Base-by-base conservation (phyloP, 2,329 filamentous ascomycete species). In the Ophiocordyceps camponoti-saundersi region DNA sequence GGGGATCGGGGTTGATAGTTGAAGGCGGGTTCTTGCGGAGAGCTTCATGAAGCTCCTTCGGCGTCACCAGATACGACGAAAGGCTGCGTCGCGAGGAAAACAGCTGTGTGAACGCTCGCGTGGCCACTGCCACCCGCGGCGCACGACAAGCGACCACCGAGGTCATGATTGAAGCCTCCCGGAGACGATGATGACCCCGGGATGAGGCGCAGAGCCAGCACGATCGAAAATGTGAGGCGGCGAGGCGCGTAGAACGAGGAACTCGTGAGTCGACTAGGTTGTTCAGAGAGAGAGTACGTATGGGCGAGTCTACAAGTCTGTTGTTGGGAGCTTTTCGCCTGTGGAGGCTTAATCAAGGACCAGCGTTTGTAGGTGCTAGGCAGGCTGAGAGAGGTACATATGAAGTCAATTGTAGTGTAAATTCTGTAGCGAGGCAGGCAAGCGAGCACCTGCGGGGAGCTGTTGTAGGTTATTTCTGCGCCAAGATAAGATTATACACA, bases 11-110 rank as follows among this genome's bases (percentile, higher is more conserved):
- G 50, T 85, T 87, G 56, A 90, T 84, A 51, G 82, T 79, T 46
- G 82, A 84, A 13, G 82, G 76, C 3, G 87, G 76, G 62, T 90
- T 93, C 66, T 82, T 83, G 64, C 83, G 81, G 46, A 98, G 73
- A 46, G 88, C 89, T 53, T 83, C 77, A 59, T 82, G 67, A 48
- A 96, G 80, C 65, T 95, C 82, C 51, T 79, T 75, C 1, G 92
- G 90, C 2, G 85, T 82, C 58, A 98, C 82, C 51, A 96, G 73
- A 63, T 94, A 96, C 47, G 82, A 85, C 49, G 80, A 82, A 59
- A 95, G 80, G 50, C 54, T 61, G 48, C 62, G 57, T 18, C 55
- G 53, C 36, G 52, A 52, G 29, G 56, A 46, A 48, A 62, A 8
- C n/a, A 40, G 48, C 50, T 50, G 61, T 53, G 5, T 4, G 4